Evolutionary conservation across 73 alveolate genomes (phyloP), one percentile per base, ranked within the genome.

Genomic region (Paramecium pentaurelia): DNA sequence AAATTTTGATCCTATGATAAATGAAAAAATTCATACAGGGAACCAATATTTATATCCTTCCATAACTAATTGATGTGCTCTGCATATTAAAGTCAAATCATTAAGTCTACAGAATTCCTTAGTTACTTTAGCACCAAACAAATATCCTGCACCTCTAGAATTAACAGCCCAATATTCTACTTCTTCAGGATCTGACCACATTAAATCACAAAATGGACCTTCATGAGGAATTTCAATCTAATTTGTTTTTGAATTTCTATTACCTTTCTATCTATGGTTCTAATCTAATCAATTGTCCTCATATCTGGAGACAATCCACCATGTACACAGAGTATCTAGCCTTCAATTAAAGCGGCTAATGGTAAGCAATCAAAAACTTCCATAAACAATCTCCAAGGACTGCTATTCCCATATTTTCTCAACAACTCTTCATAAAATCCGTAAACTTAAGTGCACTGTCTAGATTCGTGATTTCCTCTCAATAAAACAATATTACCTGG

Each of bases 271-370:
- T 93, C 95, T 28, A 94, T 93, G 10, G 89, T 84, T 94, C 98
- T 96, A 16, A 96, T 93, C 92, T 98, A 96, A 84, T 97, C 98
- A 38, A 94, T 92, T 45, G 98, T 96, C 22, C 94, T 94, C 59
- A 97, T 92, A 58, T 94, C 97, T 30, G 99, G 99, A 14, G 99
- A 95, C 58, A 97, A 93, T 34, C 99, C 99, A 10, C 99, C 99
- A 93, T 97, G 99, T 11, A 97, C 96, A 73, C 99, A 97, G 32
- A 98, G 93, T 30, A 98, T 97, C 34, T 86, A 94, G 54, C 96
- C 96, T 71, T 97, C 99, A 44, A 97, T 93, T 27, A 97, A 80
- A 18, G 99, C 99, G 16, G 96, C 95, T 8, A 95, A 36, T 18
- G 93, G 94, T 28, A 95, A 73, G 60, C 92, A 95, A 59, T 95